Evolutionary conservation across 108 stramenopile species (phyloP).

Genomic region (Pseudonitzschia delicatissima): DNA sequence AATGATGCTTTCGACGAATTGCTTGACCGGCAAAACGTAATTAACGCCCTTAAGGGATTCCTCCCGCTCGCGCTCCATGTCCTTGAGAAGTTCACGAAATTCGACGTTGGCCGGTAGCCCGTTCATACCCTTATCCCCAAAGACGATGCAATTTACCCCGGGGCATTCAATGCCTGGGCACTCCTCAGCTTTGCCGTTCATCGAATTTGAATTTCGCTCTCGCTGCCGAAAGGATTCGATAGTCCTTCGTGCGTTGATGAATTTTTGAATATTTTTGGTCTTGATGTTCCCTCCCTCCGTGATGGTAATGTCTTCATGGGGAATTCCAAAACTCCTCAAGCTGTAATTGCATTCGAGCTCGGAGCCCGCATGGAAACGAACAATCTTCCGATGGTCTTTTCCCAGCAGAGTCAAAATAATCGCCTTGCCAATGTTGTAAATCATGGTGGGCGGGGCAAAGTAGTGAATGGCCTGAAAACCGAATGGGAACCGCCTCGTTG

Average conservation of each 20-base stretch:
- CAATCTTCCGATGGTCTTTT: background rate
- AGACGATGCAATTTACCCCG: constrained; percentile 1
- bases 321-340: constrained; percentile 2
- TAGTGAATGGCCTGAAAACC: background rate
- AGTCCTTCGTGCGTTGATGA: background rate
- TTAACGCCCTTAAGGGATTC: background rate
- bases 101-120: background rate
- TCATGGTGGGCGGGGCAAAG: background rate
- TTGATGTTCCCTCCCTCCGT: constrained; percentile 2
- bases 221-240: background rate
- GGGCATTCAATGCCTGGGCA: constrained; percentile 7
- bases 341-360: constrained; percentile 6
- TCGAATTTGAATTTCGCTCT: background rate
- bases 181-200: background rate
- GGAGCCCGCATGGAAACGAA: constrained; percentile 1
- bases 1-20: background rate
- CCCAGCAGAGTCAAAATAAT: background rate
- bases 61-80: background rate
- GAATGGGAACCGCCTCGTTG: background rate
- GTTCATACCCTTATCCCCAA: background rate
- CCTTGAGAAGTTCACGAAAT: constrained; percentile 1
- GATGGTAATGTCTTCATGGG: background rate
- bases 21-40: background rate
- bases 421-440: background rate
- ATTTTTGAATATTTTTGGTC: background rate